Conservation (phyloP, 2,329 filamentous ascomycete genomes). For the Aspergillus sp. region DNA sequence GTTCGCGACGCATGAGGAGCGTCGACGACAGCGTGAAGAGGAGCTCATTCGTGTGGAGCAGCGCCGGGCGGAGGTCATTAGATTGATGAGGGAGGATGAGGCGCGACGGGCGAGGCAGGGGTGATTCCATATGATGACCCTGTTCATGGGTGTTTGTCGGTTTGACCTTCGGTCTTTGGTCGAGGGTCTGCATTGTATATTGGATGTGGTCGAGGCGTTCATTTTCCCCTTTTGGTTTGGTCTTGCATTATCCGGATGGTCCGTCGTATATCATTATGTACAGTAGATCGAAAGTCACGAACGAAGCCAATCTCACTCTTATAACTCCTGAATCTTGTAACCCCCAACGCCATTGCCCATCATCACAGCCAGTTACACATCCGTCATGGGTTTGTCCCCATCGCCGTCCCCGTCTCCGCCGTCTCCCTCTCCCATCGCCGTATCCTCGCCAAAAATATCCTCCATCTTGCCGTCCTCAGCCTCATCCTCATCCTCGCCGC, state of each 20-base stretch:
- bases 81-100: slow-evolving; percentile 40
- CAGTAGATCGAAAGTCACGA: slow-evolving; percentile 3
- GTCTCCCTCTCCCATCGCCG: slow-evolving; percentile 35
- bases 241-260: not conserved
- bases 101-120: slow-evolving; percentile 15
- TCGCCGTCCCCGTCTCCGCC: slow-evolving; percentile 15
- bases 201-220: not conserved
- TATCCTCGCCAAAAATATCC: slow-evolving; percentile 46
- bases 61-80: slow-evolving; percentile 40
- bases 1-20: slow-evolving; percentile 75
- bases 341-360: not conserved
- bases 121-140: not conserved
- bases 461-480: slow-evolving; percentile 48
- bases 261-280: slow-evolving; percentile 11
- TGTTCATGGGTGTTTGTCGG: not conserved
- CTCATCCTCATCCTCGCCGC: slow-evolving; percentile 32
- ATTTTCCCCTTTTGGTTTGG: not conserved
- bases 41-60: slow-evolving; percentile 48
- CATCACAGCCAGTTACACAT: slow-evolving; percentile 26
- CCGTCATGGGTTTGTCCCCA: slow-evolving; percentile 42
- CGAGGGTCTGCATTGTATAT: not conserved
- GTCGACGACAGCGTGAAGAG: slow-evolving; percentile 64
- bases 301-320: too few relatives aligned
- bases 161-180: not conserved
- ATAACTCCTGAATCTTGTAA: not conserved